Percentiles rank a stretch among this genome's conserved stretches.
Conservation (phyloP, 1,284 basidiomycete genomes). For the Puccinia hordei region DNA sequence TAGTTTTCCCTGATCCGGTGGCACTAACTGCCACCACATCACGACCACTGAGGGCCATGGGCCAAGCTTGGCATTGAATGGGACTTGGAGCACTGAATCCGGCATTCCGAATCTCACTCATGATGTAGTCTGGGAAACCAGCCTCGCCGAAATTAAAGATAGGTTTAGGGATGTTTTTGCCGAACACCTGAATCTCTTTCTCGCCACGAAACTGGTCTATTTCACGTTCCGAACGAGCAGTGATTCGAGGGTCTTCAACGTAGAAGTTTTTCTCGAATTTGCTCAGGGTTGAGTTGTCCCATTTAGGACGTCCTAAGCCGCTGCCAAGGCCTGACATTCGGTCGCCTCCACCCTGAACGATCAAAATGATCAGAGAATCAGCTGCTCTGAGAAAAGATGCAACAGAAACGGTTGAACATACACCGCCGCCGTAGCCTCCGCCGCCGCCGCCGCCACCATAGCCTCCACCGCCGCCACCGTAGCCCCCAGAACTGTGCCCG, state of each 20-base stretch:
- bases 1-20: conserved; percentile 95
- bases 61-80: conserved; percentile 98
- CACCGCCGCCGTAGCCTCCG: conserved; percentile 49
- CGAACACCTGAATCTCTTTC: conserved; percentile 93
- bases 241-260: conserved; percentile 83
- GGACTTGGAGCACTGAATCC: conserved; percentile 87
- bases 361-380: conserved; percentile 22
- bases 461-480: neutral
- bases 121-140: conserved; percentile 93
- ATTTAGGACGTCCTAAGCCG: conserved; percentile 81
- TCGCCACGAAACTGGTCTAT: conserved; percentile 78
- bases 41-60: conserved; percentile 89
- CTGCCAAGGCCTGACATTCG: conserved; percentile 82
- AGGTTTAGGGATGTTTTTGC: conserved; percentile 82
- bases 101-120: conserved; percentile 87
- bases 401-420: conserved; percentile 15
- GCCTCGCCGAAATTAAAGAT: conserved; percentile 90
- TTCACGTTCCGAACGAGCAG: conserved; percentile 77
- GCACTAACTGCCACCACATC: conserved; percentile 96
- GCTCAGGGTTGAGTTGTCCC: conserved; percentile 71
- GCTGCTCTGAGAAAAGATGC: neutral
- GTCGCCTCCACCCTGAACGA: conserved; percentile 65
- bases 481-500: conserved; percentile 9
- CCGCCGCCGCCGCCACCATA: conserved; percentile 46
- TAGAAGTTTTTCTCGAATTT: conserved; percentile 88